phyloP scores from a whole-genome alignment of 805 yeast species.

The Nakazawaea ambrosiae region DNA sequence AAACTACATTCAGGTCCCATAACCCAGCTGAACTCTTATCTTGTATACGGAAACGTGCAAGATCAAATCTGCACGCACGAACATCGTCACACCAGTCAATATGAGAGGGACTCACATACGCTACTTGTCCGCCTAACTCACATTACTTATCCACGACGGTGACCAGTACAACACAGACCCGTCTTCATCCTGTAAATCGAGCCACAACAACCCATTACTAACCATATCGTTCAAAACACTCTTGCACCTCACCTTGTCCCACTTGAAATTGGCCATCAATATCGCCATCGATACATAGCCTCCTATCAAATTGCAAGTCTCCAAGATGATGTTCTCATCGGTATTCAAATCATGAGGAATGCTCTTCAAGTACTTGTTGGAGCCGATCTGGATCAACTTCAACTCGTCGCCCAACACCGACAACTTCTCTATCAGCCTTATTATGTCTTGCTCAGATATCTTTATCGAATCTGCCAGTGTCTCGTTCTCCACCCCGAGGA shows the following conservation, averaged over 20 bases:
- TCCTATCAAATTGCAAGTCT: constrained; percentile 73
- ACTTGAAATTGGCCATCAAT: constrained; percentile 64
- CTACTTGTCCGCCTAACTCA: no score
- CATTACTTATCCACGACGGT: no score
- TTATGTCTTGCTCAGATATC: constrained; percentile 41
- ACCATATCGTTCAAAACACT: constrained; percentile 74
- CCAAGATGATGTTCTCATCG: constrained; percentile 69
- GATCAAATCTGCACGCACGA: no score
- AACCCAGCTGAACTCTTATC: no score
- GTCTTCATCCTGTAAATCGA: constrained; percentile 42
- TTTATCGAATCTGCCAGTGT: no score
- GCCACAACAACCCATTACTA: constrained; percentile 77
- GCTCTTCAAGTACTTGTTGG: constrained; percentile 50
- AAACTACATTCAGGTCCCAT: no score
- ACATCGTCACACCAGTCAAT: no score
- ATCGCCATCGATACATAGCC: constrained; percentile 52
- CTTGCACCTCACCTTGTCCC: constrained; percentile 61
- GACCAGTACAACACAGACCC: neutral
- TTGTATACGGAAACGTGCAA: no score
- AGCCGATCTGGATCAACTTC: constrained; percentile 51
- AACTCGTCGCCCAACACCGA: constrained; percentile 64
- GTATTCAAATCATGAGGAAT: constrained; percentile 55
- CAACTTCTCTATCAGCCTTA: constrained; percentile 46
- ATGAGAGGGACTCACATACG: no score
- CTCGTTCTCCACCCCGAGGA: no score